Evolutionary conservation across 2,329 filamentous ascomycete species (phyloP).

Genomic region (Alternaria arbusti): DNA sequence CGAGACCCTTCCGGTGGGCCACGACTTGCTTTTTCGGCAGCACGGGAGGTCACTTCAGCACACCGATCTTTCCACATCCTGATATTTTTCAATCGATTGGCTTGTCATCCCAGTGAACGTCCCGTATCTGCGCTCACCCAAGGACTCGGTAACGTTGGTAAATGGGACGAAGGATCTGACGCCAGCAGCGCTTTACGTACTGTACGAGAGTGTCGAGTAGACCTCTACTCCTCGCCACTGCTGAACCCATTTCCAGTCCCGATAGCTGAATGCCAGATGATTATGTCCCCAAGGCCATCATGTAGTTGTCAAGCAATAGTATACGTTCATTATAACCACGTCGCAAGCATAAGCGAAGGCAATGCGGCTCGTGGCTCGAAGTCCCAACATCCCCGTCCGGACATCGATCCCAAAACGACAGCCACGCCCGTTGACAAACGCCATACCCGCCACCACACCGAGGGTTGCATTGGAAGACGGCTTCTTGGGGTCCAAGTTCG

Average conservation of each 20-base stretch:
- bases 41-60: neutral
- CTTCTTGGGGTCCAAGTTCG: neutral
- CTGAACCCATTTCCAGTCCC: too few relatives aligned
- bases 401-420: neutral
- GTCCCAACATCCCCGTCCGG: neutral
- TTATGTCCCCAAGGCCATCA: neutral
- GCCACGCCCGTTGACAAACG: neutral
- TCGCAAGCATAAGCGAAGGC: neutral
- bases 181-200: neutral
- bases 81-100: too few relatives aligned
- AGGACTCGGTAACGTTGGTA: neutral
- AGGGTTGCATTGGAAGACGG: neutral
- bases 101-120: neutral
- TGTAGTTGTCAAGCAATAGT: neutral
- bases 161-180: neutral
- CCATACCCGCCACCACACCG: neutral
- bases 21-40: neutral
- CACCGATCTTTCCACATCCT: too few relatives aligned
- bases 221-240: neutral
- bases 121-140: neutral
- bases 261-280: neutral
- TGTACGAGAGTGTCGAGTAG: neutral
- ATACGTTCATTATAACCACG: neutral
- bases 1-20: neutral
- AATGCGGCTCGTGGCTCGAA: neutral